phyloP scores from a whole-genome alignment of 2,329 filamentous ascomycete genomes.

The Graphilbum ipis-grandicollis region DNA sequence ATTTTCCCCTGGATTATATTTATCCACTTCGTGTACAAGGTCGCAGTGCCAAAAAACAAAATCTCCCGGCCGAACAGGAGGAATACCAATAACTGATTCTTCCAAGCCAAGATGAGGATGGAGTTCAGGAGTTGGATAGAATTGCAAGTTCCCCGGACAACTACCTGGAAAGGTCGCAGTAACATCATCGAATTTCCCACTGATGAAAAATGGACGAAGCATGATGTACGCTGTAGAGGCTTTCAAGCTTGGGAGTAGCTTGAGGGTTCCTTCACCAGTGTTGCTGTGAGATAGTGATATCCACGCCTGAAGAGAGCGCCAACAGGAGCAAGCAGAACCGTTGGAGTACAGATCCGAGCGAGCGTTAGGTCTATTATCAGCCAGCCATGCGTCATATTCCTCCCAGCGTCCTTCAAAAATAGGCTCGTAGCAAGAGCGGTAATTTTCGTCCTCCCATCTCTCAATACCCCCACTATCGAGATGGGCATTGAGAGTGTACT shows the following conservation, averaged over 20 bases:
- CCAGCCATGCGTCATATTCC: slow-evolving; percentile 49
- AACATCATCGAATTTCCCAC: slow-evolving; percentile 10
- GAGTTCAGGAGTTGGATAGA: slow-evolving; percentile 19
- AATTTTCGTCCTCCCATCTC: slow-evolving; percentile 38
- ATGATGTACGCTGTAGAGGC: slow-evolving; percentile 51
- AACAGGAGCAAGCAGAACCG: slow-evolving; percentile 37
- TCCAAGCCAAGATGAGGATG: slow-evolving; percentile 44
- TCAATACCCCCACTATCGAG: slow-evolving; percentile 37
- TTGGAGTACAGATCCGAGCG: slow-evolving; percentile 11
- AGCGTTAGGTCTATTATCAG: slow-evolving; percentile 17
- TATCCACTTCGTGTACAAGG: slow-evolving; percentile 1
- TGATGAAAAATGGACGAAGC: slow-evolving; percentile 47
- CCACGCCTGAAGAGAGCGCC: slow-evolving; percentile 58
- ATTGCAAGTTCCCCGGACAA: slow-evolving; percentile 8
- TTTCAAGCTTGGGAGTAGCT: slow-evolving; percentile 50
- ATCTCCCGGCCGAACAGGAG: slow-evolving; percentile 43
- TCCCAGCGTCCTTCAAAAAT: slow-evolving; percentile 50
- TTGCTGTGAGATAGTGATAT: slow-evolving; percentile 42
- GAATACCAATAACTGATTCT: slow-evolving; percentile 44
- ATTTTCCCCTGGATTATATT: neutral
- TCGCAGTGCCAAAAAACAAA: slow-evolving; percentile 53
- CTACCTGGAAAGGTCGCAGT: slow-evolving; percentile 9
- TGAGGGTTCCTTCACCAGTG: slow-evolving; percentile 49
- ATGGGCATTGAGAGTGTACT: slow-evolving; percentile 38
- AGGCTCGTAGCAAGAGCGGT: slow-evolving; percentile 38